These are phyloP conservation scores for Xylaria sp. DNA, from an alignment of 2,329 filamentous ascomycete species.

Conservation along the genomic window DNA sequence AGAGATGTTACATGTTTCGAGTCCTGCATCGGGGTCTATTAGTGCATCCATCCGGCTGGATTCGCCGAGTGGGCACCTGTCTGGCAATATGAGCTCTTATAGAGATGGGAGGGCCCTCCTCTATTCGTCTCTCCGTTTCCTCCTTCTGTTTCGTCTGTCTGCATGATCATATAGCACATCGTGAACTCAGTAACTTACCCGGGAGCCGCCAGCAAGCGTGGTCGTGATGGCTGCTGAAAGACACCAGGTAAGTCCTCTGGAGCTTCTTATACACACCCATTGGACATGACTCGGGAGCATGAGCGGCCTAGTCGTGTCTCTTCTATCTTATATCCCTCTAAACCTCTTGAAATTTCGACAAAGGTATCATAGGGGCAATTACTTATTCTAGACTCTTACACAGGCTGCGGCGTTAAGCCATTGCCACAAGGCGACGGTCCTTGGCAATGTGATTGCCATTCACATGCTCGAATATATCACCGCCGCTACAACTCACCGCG, in stretches of 20 bases:
- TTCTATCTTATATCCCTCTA: not conserved
- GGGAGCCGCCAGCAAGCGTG: constrained; percentile 3
- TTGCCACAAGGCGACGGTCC: constrained; percentile 57
- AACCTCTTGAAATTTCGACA: not conserved
- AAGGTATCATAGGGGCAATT: too few species aligned
- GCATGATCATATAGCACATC: not conserved
- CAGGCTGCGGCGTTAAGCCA: constrained; percentile 32
- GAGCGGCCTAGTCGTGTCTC: not conserved
- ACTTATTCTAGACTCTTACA: not conserved
- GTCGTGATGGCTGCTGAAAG: constrained; percentile 35
- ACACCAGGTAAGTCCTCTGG: constrained; percentile 22
- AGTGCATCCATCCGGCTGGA: constrained; percentile 2
- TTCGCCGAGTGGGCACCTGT: not conserved
- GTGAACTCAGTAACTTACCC: not conserved
- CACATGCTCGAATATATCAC: constrained; percentile 68
- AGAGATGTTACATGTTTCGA: constrained; percentile 11
- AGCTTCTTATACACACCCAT: not conserved
- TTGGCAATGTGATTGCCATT: constrained; percentile 68
- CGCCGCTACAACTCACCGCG: constrained; percentile 58
- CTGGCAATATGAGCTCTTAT: not conserved
- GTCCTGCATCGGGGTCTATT: not conserved
- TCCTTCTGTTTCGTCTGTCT: not conserved
- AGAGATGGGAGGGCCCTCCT: not conserved
- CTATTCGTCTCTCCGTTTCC: not conserved
- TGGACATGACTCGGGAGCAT: not conserved